Base-by-base conservation (phyloP, 2,329 filamentous ascomycete species). In the Cytospora mali region DNA sequence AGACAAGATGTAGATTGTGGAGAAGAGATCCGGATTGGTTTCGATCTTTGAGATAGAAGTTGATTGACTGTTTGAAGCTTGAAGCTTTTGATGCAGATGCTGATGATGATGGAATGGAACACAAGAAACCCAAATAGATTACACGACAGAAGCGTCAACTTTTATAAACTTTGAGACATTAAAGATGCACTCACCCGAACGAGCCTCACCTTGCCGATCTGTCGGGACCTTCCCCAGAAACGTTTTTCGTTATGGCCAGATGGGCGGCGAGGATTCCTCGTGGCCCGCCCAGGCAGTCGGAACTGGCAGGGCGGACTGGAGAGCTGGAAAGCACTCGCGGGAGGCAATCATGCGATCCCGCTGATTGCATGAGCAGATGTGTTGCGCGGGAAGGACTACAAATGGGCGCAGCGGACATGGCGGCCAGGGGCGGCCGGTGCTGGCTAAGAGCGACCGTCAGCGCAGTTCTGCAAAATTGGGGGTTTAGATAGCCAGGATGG, bases 211-310 rank as follows among this genome's bases (percentile, higher is more conserved):
- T 48, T 64, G 49, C 62, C 62, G 59, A 58, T 46, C 46, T 42
- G 25, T 53, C 51, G 33, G 48, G 25, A 62, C 28, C 53, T 56
- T 49, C 62, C 62, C 62, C 52, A 57, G 39, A 28, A 62, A 31
- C 25, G 14, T 48, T 39, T 62, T 28, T 61, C 56, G 31, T 48
- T 35, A 58, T 62, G 62, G 58, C 31, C 59, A 62, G 58, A 64
- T 55, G 55, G 42, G 39, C 55, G 54, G 60, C 63, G 63, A 56
- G 28, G 33, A 56, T 58, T 65, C 59, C 25, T 65, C 63, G 63
- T 65, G 63, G 51, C 27, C 60, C 39, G 33, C 52, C 25, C 55
- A 48, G 39, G 48, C 46, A 54, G 27, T 59, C 18, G 16, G 46
- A 39, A 39, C 29, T 54, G 50, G 39, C 46, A 33, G 35, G 62